Conservation (phyloP, 1,284 basidiomycete species). For the Malassezia obtusa region DNA sequence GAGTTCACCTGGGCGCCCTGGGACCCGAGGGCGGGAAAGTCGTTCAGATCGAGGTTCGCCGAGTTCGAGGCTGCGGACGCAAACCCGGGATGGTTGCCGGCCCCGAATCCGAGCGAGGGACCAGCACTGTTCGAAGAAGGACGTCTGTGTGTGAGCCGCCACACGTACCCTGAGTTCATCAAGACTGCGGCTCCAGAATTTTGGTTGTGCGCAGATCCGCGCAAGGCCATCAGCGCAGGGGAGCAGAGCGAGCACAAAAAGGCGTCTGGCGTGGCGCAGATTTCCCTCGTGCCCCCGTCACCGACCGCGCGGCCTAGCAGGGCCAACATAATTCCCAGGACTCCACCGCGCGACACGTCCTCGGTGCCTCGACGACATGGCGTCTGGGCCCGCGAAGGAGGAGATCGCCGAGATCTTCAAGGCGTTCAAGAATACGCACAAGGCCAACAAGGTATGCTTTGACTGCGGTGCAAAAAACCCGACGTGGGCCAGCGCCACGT, state of each 20-base stretch:
- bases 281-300: background rate
- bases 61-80: slow-evolving; percentile 8
- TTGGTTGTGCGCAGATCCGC: slow-evolving; percentile 5
- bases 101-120: slow-evolving; percentile 11
- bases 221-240: slow-evolving; percentile 5
- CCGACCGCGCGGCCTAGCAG: background rate
- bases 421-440: slow-evolving; percentile 33
- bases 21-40: slow-evolving; percentile 32
- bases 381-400: slow-evolving; percentile 38
- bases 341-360: background rate
- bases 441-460: slow-evolving; percentile 59
- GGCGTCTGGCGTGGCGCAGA: background rate
- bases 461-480: slow-evolving; percentile 95
- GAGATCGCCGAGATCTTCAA: slow-evolving; percentile 48
- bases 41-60: slow-evolving; percentile 27
- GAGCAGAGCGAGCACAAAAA: slow-evolving; percentile 1
- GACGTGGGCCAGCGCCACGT: slow-evolving; percentile 94
- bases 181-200: background rate
- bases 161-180: slow-evolving; percentile 16
- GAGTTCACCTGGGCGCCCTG: slow-evolving; percentile 14
- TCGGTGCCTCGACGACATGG: slow-evolving; percentile 4
- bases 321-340: background rate
- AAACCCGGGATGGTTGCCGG: slow-evolving; percentile 8
- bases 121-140: slow-evolving; percentile 1
- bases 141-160: background rate